Conservation (phyloP, 2,329 filamentous ascomycete species). For the Clarireedia homoeocarpa region DNA sequence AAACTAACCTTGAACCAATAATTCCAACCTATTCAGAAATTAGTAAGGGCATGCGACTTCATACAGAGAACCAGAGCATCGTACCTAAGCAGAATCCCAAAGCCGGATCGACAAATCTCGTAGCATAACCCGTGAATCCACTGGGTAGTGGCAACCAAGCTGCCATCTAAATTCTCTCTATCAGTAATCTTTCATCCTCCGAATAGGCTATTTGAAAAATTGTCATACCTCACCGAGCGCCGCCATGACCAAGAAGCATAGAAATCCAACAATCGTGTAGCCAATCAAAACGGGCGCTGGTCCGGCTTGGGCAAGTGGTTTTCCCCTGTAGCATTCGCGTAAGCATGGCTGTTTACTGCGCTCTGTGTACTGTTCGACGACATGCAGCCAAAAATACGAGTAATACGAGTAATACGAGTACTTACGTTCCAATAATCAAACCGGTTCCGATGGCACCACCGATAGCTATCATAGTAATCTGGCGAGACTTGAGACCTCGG, state of each 20-base stretch:
- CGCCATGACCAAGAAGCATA: conserved; percentile 78
- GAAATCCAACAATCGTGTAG: conserved; percentile 58
- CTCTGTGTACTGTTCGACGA: not conserved
- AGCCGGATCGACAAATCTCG: conserved; percentile 71
- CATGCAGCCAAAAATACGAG: too few species aligned
- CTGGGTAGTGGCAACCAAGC: conserved; percentile 71
- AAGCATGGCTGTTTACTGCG: conserved; percentile 1
- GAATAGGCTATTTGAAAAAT: not conserved
- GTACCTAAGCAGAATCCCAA: conserved; percentile 70
- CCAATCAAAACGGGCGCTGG: conserved; percentile 65
- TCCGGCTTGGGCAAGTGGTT: conserved; percentile 38
- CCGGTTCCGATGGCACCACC: conserved; percentile 54
- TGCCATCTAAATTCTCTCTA: conserved; percentile 47
- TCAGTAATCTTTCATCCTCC: not conserved
- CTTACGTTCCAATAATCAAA: conserved; percentile 58
- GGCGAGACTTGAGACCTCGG: conserved; percentile 44
- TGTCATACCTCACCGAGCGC: conserved; percentile 39
- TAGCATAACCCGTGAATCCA: conserved; percentile 76
- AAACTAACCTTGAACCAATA: conserved; percentile 27
- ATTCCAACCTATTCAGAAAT: conserved; percentile 15
- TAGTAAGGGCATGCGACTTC: not conserved
- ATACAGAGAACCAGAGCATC: conserved; percentile 21
- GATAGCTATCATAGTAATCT: conserved; percentile 60
- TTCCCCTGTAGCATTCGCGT: conserved; percentile 27
- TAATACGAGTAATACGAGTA: not conserved